Evolutionary conservation across 208 protist species (phyloP).

Genomic region (Trypanosoma avium): DNA sequence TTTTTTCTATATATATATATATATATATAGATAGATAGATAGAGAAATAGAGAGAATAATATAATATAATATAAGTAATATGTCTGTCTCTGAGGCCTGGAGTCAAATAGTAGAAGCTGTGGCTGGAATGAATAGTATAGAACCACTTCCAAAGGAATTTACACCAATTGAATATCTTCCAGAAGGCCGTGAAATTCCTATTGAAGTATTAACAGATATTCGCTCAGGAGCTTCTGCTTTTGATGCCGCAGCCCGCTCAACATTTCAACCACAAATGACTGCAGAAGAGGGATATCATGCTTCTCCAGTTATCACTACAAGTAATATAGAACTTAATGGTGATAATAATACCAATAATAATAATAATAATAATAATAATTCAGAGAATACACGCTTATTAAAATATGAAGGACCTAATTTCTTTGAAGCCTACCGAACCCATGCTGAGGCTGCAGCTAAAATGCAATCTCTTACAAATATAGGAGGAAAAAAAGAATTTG

Average conservation of each 20-base stretch:
- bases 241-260: constrained; percentile 29
- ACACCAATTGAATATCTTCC: constrained; percentile 35
- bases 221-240: constrained; percentile 40
- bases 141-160: constrained; percentile 46
- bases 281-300: constrained; percentile 61
- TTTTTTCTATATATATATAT: no score
- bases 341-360: constrained; percentile 1
- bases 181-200: constrained; percentile 22
- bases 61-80: no score
- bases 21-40: no score
- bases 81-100: constrained; percentile 42
- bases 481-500: not conserved
- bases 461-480: no score
- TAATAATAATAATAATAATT: constrained; percentile 6
- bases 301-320: not conserved
- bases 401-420: constrained; percentile 43
- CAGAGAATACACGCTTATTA: not conserved
- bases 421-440: constrained; percentile 33
- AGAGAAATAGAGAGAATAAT: no score
- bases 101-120: constrained; percentile 50
- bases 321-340: not conserved
- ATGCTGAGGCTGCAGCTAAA: not conserved
- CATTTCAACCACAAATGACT: constrained; percentile 63
- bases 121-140: constrained; percentile 48
- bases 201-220: constrained; percentile 39